These are phyloP conservation scores for Starmerella stigmatis DNA, from an alignment of 805 yeast genomes.

Conservation along the genomic window DNA sequence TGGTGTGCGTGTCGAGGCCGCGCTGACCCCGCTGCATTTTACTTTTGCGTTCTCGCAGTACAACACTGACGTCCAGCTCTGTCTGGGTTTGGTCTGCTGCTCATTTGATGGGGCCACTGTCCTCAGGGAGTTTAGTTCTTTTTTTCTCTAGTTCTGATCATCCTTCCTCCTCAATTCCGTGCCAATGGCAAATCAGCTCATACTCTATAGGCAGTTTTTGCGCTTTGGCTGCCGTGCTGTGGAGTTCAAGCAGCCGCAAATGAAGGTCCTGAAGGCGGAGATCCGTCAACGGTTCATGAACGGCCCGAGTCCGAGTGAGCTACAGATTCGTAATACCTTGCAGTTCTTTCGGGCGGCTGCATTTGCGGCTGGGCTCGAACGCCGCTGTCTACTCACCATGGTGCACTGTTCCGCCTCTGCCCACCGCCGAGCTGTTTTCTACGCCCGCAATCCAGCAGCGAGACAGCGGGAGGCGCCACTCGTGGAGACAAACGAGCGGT, in stretches of 20 bases:
- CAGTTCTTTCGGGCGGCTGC: constrained; percentile 24
- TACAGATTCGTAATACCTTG: constrained; percentile 18
- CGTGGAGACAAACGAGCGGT: constrained; percentile 7
- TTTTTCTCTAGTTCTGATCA: too few species aligned
- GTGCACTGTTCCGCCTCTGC: constrained; percentile 16
- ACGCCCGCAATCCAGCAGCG: background rate
- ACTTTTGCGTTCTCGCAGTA: too few species aligned
- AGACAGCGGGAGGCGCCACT: background rate
- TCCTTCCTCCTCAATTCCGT: background rate
- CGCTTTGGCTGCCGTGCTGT: constrained; percentile 18
- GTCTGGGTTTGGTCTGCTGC: too few species aligned
- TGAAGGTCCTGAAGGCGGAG: constrained; percentile 7
- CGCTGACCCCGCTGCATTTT: too few species aligned
- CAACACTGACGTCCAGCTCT: too few species aligned
- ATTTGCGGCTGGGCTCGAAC: constrained; percentile 21
- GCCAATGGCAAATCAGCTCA: background rate
- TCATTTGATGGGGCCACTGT: too few species aligned
- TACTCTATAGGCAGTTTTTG: constrained; percentile 15
- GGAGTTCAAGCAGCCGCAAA: constrained; percentile 14
- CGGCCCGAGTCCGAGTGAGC: background rate
- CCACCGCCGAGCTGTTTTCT: background rate
- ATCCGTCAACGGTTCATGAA: constrained; percentile 12
- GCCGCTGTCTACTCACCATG: constrained; percentile 20
- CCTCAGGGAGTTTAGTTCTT: too few species aligned
- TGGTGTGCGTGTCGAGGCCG: too few species aligned